Conservation (phyloP, 179 eudicot species). For the Actinidia polygama region DNA sequence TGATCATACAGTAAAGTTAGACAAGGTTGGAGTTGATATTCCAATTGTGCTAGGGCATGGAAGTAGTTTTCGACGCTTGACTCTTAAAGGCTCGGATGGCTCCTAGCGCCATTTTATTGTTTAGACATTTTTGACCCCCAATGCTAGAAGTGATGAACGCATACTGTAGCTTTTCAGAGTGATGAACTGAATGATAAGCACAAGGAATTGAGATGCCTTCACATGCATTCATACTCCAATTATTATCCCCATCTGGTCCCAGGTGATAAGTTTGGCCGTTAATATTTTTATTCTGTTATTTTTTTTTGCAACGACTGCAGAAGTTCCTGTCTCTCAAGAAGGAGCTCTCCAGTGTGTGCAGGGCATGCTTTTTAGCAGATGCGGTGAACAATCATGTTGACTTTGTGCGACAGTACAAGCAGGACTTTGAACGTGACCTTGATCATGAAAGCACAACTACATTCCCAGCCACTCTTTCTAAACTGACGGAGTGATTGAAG, state of each 20-base stretch:
- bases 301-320: conserved; percentile 70
- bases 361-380: conserved; percentile 98
- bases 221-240: conserved; percentile 94
- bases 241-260: conserved; percentile 95
- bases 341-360: conserved; percentile 98
- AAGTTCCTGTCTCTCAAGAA: conserved; percentile 99
- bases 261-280: conserved; percentile 51
- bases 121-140: conserved; percentile 90
- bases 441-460: conserved; percentile 91
- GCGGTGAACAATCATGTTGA: conserved; percentile 99
- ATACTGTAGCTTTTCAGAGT: conserved; percentile 97
- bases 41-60: conserved; percentile 98
- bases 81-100: conserved; percentile 96
- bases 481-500: conserved; percentile 85
- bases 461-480: conserved; percentile 86
- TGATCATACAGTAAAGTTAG: conserved; percentile 96
- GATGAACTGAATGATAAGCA: conserved; percentile 94
- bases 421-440: conserved; percentile 96
- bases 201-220: conserved; percentile 95
- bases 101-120: conserved; percentile 98
- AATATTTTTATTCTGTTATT: background rate
- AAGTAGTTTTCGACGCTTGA: conserved; percentile 96
- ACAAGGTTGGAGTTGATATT: conserved; percentile 95
- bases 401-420: conserved; percentile 94
- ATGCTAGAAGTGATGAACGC: conserved; percentile 98